A percentile compares a stretch with the other conserved stretches of the same genome.
phyloP scores from a whole-genome alignment of 1,284 basidiomycete genomes.

The Trichosporon asahii region DNA sequence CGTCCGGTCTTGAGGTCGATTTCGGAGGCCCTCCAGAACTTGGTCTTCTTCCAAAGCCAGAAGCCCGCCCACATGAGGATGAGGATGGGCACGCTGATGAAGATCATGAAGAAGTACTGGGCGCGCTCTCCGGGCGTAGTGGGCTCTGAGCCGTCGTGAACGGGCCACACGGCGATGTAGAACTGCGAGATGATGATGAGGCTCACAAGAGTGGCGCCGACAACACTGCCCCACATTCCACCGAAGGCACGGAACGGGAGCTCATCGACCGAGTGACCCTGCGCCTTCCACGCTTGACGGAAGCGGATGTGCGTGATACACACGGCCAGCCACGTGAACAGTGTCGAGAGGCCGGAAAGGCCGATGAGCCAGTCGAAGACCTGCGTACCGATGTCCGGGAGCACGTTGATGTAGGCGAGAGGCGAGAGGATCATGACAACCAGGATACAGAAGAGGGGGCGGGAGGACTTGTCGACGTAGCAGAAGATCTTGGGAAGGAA shows the following conservation, averaged over 20 bases:
- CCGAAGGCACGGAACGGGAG: constrained; percentile 52
- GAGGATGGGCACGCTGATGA: constrained; percentile 50
- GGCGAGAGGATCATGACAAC: constrained; percentile 47
- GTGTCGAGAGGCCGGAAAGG: constrained; percentile 56
- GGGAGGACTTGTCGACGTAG: constrained; percentile 56
- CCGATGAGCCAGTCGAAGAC: constrained; percentile 55
- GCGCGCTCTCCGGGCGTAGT: neutral
- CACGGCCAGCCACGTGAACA: constrained; percentile 54
- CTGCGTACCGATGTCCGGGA: constrained; percentile 32
- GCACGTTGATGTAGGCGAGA: constrained; percentile 51
- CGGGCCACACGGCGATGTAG: constrained; percentile 36
- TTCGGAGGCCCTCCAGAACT: constrained; percentile 41
- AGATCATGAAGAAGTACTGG: constrained; percentile 52
- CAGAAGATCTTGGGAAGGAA: constrained; percentile 53
- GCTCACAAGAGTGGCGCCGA: constrained; percentile 49
- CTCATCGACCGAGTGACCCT: constrained; percentile 52
- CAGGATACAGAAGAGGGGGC: constrained; percentile 53
- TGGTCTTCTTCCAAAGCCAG: constrained; percentile 46
- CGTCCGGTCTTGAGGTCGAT: constrained; percentile 54
- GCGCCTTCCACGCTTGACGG: constrained; percentile 51
- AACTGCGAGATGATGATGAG: constrained; percentile 49
- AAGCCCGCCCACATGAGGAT: constrained; percentile 46
- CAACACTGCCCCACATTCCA: constrained; percentile 53
- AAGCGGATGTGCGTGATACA: constrained; percentile 49
- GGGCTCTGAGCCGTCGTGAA: neutral